A percentile compares a stretch with the other conserved stretches of the same genome.
Conservation (phyloP, 2,329 filamentous ascomycete species). For the Exophiala aquamarina region DNA sequence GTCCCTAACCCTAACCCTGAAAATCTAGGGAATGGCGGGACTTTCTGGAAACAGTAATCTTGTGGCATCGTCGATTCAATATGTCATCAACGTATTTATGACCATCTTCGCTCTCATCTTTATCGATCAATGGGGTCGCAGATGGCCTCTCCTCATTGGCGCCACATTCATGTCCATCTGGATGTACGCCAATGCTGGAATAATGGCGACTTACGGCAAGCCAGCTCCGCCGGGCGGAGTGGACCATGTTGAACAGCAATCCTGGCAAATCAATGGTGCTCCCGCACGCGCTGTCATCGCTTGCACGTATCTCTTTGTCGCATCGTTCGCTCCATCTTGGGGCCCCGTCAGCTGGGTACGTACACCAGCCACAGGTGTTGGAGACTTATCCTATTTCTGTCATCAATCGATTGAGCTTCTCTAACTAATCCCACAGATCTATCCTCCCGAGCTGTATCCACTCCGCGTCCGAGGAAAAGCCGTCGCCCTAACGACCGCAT, state of each 20-base stretch:
- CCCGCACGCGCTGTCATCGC: slow-evolving; percentile 66
- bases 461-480: slow-evolving; percentile 62
- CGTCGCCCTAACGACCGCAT: slow-evolving; percentile 62
- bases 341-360: too few relatives aligned
- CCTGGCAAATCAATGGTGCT: slow-evolving; percentile 39
- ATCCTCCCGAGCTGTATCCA: slow-evolving; percentile 46
- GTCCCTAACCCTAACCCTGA: too few relatives aligned
- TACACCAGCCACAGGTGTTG: too few relatives aligned
- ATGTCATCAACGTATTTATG: slow-evolving; percentile 34
- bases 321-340: too few relatives aligned
- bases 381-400: too few relatives aligned
- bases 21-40: slow-evolving; percentile 41
- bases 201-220: slow-evolving; percentile 46
- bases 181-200: slow-evolving; percentile 45
- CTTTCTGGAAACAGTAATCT: slow-evolving; percentile 37
- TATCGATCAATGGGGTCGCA: slow-evolving; percentile 75
- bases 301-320: slow-evolving; percentile 69
- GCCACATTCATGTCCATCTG: slow-evolving; percentile 60
- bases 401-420: too few relatives aligned
- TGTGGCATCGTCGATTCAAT: slow-evolving; percentile 34
- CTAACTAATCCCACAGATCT: too few relatives aligned
- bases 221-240: slow-evolving; percentile 33
- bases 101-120: slow-evolving; percentile 65
- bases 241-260: slow-evolving; percentile 35
- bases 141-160: slow-evolving; percentile 64